Conservation (phyloP, 495 filamentous ascomycete species). For the Neurospora sp. region DNA sequence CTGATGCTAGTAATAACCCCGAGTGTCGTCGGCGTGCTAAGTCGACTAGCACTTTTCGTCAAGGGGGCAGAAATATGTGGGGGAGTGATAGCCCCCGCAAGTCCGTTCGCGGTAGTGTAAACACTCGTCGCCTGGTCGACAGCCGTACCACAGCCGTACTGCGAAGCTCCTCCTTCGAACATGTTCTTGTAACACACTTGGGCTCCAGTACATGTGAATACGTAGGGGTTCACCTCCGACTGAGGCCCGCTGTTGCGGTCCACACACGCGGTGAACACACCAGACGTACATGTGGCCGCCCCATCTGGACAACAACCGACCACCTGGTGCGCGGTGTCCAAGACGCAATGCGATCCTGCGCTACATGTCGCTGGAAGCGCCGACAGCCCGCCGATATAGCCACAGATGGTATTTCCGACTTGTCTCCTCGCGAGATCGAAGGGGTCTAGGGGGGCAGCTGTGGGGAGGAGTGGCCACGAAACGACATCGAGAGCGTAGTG, state of each 20-base stretch:
- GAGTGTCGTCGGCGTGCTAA: conserved; percentile 29
- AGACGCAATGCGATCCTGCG: conserved; percentile 39
- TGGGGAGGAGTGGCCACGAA: conserved; percentile 30
- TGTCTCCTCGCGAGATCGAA: conserved; percentile 29
- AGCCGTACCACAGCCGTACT: conserved; percentile 40
- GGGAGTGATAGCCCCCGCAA: conserved; percentile 19
- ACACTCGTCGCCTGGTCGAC: conserved; percentile 34
- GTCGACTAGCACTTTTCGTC: conserved; percentile 20
- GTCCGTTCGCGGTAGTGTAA: conserved; percentile 24
- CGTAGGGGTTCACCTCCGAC: conserved; percentile 38
- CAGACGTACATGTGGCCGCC: conserved; percentile 30
- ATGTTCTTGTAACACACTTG: conserved; percentile 36
- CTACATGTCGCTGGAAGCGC: conserved; percentile 37
- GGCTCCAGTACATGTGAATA: conserved; percentile 35
- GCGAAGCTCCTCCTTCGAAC: conserved; percentile 39
- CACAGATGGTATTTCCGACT: conserved; percentile 35
- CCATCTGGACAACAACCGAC: conserved; percentile 43
- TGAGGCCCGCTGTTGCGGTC: conserved; percentile 35
- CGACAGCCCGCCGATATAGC: conserved; percentile 34
- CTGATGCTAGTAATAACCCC: conserved; percentile 13
- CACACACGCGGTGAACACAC: conserved; percentile 41
- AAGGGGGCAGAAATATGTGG: conserved; percentile 22
- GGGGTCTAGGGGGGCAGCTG: conserved; percentile 25
- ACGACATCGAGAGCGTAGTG: conserved; percentile 32
- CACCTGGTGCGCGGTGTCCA: conserved; percentile 31